phyloP scores from a whole-genome alignment of 1,284 basidiomycete species.

The Cryptococcus sp. region DNA sequence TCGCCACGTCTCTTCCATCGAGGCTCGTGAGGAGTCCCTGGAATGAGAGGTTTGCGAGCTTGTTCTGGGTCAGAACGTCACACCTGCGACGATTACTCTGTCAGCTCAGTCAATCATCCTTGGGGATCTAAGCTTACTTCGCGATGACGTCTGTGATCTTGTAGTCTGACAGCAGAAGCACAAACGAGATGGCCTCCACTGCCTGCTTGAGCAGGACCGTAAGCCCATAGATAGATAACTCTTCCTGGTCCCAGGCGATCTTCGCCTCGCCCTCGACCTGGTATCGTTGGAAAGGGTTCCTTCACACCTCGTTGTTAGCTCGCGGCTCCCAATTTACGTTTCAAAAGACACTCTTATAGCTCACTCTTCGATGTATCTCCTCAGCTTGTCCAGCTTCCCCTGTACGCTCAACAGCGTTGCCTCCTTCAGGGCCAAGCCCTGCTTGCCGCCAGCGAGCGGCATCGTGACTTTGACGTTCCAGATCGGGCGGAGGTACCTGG shows the following conservation, averaged over 20 bases:
- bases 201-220: conserved; percentile 68
- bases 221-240: conserved; percentile 38
- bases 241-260: conserved; percentile 47
- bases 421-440: conserved; percentile 55
- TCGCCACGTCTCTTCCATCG: conserved; percentile 75
- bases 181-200: conserved; percentile 88
- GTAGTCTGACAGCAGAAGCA: conserved; percentile 88
- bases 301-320: conserved; percentile 4
- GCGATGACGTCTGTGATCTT: conserved; percentile 78
- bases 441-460: conserved; percentile 18
- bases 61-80: conserved; percentile 59
- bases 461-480: conserved; percentile 77
- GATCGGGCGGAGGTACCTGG: conserved; percentile 76
- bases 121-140: conserved; percentile 58
- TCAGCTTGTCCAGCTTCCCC: conserved; percentile 71
- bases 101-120: conserved; percentile 4
- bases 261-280: conserved; percentile 44
- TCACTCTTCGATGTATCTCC: conserved; percentile 61
- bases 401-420: conserved; percentile 65
- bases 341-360: conserved; percentile 4
- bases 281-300: conserved; percentile 41
- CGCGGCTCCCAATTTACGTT: background rate
- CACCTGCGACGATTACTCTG: conserved; percentile 1
- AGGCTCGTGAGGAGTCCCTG: conserved; percentile 78
- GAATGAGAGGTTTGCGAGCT: conserved; percentile 69